A percentile compares a stretch with the other conserved stretches of the same genome.
These are phyloP conservation scores for Lagerstroemia speciosa DNA, from an alignment of 345 rosid species.

Conservation along the genomic window DNA sequence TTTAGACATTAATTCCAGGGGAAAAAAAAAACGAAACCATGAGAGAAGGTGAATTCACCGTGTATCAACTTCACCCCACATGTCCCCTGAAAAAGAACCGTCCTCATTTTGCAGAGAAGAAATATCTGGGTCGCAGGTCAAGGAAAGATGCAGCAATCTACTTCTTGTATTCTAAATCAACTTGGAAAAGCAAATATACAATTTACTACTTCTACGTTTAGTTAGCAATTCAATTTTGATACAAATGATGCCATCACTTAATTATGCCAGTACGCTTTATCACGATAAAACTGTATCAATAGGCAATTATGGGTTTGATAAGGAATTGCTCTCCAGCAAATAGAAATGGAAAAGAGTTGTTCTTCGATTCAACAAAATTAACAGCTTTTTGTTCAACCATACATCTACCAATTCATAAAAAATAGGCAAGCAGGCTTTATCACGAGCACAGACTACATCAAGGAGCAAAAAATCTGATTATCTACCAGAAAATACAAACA, in stretches of 20 bases:
- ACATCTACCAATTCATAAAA: background rate
- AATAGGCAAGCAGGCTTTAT: background rate
- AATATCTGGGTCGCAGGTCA: slow-evolving; percentile 44
- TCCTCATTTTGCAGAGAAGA: slow-evolving; percentile 77
- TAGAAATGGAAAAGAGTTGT: background rate
- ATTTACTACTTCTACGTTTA: background rate
- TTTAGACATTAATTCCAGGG: background rate
- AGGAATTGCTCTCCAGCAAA: background rate
- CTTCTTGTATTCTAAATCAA: background rate
- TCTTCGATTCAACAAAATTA: background rate
- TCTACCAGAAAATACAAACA: background rate
- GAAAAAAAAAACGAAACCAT: slow-evolving; percentile 6
- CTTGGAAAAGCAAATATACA: background rate
- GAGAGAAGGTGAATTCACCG: slow-evolving; percentile 34
- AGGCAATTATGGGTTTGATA: background rate
- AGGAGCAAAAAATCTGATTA: background rate
- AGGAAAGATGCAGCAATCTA: slow-evolving; percentile 10
- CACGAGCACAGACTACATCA: no score
- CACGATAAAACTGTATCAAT: background rate
- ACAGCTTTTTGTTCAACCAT: background rate
- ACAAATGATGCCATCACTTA: background rate
- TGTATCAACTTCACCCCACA: slow-evolving; percentile 94
- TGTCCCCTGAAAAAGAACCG: slow-evolving; percentile 92
- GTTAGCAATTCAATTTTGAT: background rate
- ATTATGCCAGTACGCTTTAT: background rate